Percentiles rank a stretch among this genome's conserved stretches.
Evolutionary conservation across 2,329 filamentous ascomycete species (phyloP).

Genomic region (Parasarocladium wereldwijsianum): DNA sequence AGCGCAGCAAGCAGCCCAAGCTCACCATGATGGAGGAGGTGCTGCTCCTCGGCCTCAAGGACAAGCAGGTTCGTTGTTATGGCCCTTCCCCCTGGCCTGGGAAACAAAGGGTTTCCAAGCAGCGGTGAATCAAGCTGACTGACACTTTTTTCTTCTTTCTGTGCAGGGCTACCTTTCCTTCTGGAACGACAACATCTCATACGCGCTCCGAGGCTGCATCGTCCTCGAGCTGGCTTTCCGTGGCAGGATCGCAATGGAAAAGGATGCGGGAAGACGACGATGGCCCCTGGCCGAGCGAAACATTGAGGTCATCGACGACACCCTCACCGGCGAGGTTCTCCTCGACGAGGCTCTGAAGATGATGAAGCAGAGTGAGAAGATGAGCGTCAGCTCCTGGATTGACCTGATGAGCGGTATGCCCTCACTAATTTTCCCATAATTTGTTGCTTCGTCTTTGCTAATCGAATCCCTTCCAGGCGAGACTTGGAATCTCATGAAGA

Average conservation of each 20-base stretch:
- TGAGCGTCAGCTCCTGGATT: constrained; percentile 99
- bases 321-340: constrained; percentile 88
- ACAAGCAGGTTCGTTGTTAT: constrained; percentile 68
- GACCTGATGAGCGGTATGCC: constrained; percentile 89
- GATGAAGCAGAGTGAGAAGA: constrained; percentile 99
- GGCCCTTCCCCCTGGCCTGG: neutral
- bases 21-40: constrained; percentile 98
- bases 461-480: constrained; percentile 49
- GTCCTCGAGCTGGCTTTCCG: constrained; percentile 94
- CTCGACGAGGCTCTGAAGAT: constrained; percentile 97
- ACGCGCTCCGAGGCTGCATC: constrained; percentile 92
- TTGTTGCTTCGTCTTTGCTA: constrained; percentile 1
- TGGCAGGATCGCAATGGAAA: constrained; percentile 96
- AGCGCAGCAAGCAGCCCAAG: constrained; percentile 95
- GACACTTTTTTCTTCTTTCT: too few species aligned
- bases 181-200: constrained; percentile 99
- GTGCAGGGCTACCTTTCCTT: constrained; percentile 88
- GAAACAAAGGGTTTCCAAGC: too few species aligned
- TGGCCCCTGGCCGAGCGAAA: constrained; percentile 86
- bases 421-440: constrained; percentile 3
- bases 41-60: constrained; percentile 85
- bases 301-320: constrained; percentile 95
- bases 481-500: constrained; percentile 99
- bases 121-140: too few species aligned
- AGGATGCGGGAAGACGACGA: constrained; percentile 78